Percentiles rank a stretch among this genome's conserved stretches.
Evolutionary conservation across 306 rosid species (phyloP).

Genomic region (Trichosanthes cucumerina): DNA sequence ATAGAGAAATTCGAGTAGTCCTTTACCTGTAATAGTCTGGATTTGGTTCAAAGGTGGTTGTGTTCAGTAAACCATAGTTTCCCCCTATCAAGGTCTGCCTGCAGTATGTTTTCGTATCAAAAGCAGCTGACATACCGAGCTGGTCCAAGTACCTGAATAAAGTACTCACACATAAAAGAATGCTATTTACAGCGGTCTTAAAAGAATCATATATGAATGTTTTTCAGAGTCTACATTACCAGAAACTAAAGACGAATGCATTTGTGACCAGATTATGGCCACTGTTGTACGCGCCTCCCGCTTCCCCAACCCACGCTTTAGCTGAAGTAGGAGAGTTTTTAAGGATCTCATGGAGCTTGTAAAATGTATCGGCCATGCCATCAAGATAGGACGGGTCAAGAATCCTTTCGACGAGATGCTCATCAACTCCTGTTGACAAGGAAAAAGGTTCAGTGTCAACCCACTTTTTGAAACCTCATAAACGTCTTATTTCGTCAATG

Average conservation of each 20-base stretch:
- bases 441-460: neutral
- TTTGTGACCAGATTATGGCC: slow-evolving; percentile 72
- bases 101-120: slow-evolving; percentile 75
- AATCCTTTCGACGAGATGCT: slow-evolving; percentile 51
- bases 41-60: slow-evolving; percentile 55
- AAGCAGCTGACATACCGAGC: slow-evolving; percentile 78
- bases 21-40: slow-evolving; percentile 67
- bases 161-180: neutral
- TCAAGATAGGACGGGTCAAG: slow-evolving; percentile 60
- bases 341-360: slow-evolving; percentile 40
- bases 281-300: slow-evolving; percentile 94
- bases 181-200: neutral
- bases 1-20: neutral
- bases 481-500: neutral
- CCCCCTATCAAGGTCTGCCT: slow-evolving; percentile 90
- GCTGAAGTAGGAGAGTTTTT: slow-evolving; percentile 39
- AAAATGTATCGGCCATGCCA: slow-evolving; percentile 38
- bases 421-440: slow-evolving; percentile 50
- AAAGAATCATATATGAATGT: neutral
- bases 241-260: slow-evolving; percentile 79
- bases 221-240: slow-evolving; percentile 23
- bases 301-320: slow-evolving; percentile 87
- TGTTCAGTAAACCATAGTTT: slow-evolving; percentile 75
- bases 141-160: slow-evolving; percentile 79
- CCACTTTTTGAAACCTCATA: neutral